A percentile compares a stretch with the other conserved stretches of the same genome.
Evolutionary conservation across 768 basidiomycete species (phyloP).

Genomic region (Suillus subluteus): DNA sequence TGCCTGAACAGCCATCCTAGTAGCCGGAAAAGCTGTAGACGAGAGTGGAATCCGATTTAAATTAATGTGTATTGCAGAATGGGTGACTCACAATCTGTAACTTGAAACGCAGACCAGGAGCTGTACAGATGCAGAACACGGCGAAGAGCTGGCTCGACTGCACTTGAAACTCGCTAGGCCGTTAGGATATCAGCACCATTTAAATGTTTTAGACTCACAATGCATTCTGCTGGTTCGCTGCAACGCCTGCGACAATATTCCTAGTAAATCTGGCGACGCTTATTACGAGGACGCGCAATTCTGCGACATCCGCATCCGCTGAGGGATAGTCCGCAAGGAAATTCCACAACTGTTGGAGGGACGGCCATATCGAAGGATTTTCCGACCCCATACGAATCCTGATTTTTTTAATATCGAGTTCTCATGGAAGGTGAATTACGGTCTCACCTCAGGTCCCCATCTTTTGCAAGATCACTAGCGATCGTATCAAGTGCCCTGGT

Average conservation of each 20-base stretch:
- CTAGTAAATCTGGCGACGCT: conserved; percentile 77
- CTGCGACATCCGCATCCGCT: conserved; percentile 34
- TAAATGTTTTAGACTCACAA: conserved; percentile 55
- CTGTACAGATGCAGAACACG: conserved; percentile 72
- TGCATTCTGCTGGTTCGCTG: conserved; percentile 69
- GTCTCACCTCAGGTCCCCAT: conserved; percentile 37
- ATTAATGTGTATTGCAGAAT: conserved; percentile 1
- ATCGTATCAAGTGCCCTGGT: conserved; percentile 51
- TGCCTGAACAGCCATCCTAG: conserved; percentile 73
- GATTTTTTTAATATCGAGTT: conserved; percentile 7
- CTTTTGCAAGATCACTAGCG: conserved; percentile 54
- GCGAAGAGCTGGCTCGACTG: conserved; percentile 73
- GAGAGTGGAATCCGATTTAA: background rate
- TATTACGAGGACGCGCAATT: conserved; percentile 46
- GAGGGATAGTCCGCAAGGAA: conserved; percentile 36
- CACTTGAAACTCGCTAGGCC: conserved; percentile 43
- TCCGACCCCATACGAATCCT: conserved; percentile 41
- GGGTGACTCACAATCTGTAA: conserved; percentile 52
- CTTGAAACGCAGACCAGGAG: conserved; percentile 72
- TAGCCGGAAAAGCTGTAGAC: conserved; percentile 57
- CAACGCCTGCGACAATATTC: conserved; percentile 79
- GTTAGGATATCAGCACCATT: background rate
- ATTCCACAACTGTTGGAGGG: conserved; percentile 60
- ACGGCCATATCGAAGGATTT: conserved; percentile 55
- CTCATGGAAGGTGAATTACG: background rate